Conservation (phyloP, 2,329 filamentous ascomycete genomes). For the Pseudogymnoascus sp. region DNA sequence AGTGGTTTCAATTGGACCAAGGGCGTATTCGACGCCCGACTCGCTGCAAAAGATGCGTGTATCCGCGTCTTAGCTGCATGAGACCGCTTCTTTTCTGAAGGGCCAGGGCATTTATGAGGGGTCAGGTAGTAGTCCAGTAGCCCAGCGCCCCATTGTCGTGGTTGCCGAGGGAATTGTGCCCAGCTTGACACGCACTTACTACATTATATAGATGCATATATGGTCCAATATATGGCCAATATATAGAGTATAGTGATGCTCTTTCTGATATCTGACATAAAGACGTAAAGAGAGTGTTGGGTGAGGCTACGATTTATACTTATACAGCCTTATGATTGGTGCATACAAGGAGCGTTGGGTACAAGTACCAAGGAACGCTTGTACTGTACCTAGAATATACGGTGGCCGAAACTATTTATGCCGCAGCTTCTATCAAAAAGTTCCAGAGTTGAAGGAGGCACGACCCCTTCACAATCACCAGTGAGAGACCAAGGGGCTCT, state of each 20-base stretch:
- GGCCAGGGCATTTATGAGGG: neutral
- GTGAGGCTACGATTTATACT: neutral
- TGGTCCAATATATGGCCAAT: neutral
- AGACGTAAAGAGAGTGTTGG: neutral
- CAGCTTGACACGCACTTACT: neutral
- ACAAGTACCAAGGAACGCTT: neutral
- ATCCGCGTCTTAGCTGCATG: neutral
- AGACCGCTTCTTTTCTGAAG: neutral
- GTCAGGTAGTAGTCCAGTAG: neutral
- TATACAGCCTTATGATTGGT: neutral
- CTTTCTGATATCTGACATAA: neutral
- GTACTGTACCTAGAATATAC: conserved; percentile 5
- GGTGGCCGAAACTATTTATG: conserved; percentile 1
- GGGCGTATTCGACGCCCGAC: neutral
- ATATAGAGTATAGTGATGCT: neutral
- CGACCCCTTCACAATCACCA: neutral
- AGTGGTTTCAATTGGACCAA: conserved; percentile 4
- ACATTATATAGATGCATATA: neutral
- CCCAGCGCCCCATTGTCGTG: neutral
- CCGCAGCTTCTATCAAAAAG: conserved; percentile 9
- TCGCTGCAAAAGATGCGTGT: conserved; percentile 1
- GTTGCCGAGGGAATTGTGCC: conserved; percentile 2
- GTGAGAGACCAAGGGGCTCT: neutral
- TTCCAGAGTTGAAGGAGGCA: neutral
- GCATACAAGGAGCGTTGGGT: neutral